A percentile compares a stretch with the other conserved stretches of the same genome.
Conservation (phyloP, 768 basidiomycete species). For the Infundibulicybe gibba region DNA sequence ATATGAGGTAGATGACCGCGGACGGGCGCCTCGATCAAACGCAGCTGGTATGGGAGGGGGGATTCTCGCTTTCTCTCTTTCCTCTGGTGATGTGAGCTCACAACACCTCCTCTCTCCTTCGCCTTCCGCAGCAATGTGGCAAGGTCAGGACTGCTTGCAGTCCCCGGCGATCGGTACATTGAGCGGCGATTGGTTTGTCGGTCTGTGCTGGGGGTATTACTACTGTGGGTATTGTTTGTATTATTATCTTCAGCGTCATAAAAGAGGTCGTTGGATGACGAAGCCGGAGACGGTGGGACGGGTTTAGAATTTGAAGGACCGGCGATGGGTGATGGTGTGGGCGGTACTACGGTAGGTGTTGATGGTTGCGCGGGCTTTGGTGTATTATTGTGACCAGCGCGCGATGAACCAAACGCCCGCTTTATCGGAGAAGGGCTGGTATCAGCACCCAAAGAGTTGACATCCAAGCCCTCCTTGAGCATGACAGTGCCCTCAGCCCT, state of each 20-base stretch:
- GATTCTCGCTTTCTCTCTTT: constrained; percentile 28
- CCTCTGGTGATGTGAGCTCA: constrained; percentile 26
- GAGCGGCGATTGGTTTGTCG: constrained; percentile 75
- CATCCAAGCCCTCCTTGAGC: constrained; percentile 69
- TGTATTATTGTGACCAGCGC: constrained; percentile 8
- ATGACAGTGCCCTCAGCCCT: constrained; percentile 62
- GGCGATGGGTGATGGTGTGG: constrained; percentile 55
- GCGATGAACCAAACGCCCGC: constrained; percentile 35
- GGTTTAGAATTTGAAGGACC: constrained; percentile 24
- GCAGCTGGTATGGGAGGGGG: constrained; percentile 42
- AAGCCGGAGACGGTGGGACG: constrained; percentile 40
- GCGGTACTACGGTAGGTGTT: constrained; percentile 62
- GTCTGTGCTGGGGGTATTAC: constrained; percentile 27
- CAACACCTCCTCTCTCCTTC: constrained; percentile 57
- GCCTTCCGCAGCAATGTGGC: constrained; percentile 84
- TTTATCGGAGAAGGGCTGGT: constrained; percentile 34
- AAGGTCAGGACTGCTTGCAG: constrained; percentile 88
- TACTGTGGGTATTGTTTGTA: no score
- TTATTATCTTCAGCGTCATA: constrained; percentile 58
- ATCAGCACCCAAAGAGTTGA: constrained; percentile 60
- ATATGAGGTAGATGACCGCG: constrained; percentile 40
- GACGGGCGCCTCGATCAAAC: constrained; percentile 30
- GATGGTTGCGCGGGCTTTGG: constrained; percentile 42
- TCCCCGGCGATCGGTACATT: constrained; percentile 85
- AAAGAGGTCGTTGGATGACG: constrained; percentile 56